These are phyloP conservation scores for Athelia sp. DNA, from an alignment of 1,284 basidiomycete species.

Conservation along the genomic window DNA sequence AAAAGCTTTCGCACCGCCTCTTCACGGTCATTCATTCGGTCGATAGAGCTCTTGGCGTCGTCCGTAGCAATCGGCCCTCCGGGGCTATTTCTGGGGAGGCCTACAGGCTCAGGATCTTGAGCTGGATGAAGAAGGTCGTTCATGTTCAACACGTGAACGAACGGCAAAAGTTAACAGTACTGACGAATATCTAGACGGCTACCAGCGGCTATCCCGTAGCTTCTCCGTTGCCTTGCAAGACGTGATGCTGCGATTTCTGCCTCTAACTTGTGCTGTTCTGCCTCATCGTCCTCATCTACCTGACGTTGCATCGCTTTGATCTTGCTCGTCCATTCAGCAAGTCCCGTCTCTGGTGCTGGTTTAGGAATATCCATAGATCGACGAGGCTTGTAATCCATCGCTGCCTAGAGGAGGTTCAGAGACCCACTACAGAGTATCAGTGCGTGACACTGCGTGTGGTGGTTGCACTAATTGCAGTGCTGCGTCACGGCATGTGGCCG, in stretches of 20 bases:
- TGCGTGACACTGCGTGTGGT: no score
- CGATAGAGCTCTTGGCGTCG: slow-evolving; percentile 21
- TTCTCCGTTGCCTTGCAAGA: slow-evolving; percentile 59
- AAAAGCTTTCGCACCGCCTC: slow-evolving; percentile 41
- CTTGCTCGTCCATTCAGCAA: slow-evolving; percentile 76
- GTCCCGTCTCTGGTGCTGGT: slow-evolving; percentile 41
- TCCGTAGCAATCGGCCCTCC: slow-evolving; percentile 20
- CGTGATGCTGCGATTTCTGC: slow-evolving; percentile 72
- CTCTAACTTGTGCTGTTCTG: slow-evolving; percentile 66
- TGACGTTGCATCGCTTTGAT: slow-evolving; percentile 75
- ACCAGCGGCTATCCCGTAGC: slow-evolving; percentile 42
- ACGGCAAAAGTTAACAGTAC: slow-evolving; percentile 15
- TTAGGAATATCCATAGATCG: slow-evolving; percentile 31
- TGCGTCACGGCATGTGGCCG: slow-evolving; percentile 5
- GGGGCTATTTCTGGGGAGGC: slow-evolving; percentile 5
- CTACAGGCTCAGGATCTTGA: slow-evolving; percentile 10
- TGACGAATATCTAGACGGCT: slow-evolving; percentile 42
- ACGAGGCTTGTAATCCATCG: no score
- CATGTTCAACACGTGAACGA: slow-evolving; percentile 4
- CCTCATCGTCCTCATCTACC: slow-evolving; percentile 74
- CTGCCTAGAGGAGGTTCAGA: no score
- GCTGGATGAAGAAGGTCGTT: slow-evolving; percentile 5
- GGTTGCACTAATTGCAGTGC: no score
- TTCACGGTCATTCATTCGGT: slow-evolving; percentile 37
- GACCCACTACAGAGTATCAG: no score